phyloP scores from a whole-genome alignment of 148 eudicot genomes.

The Chenopodium quinoa region DNA sequence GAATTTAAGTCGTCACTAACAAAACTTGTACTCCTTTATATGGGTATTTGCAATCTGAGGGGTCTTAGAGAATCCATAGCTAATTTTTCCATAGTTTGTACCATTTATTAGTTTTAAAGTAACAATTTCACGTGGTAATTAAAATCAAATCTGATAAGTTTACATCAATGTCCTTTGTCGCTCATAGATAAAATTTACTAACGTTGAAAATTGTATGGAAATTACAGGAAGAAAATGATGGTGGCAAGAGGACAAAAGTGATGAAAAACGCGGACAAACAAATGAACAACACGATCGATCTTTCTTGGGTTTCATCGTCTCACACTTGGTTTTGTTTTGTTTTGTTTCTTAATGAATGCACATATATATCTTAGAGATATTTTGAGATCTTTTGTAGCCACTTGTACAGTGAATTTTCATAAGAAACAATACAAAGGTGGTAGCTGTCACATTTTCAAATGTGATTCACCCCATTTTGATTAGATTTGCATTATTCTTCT shows the following conservation, averaged over 20 bases:
- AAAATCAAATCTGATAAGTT: too few relatives aligned
- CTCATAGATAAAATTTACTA: too few relatives aligned
- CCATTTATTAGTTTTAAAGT: too few relatives aligned
- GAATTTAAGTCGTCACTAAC: too few relatives aligned
- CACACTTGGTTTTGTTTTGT: background rate
- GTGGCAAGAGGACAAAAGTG: background rate
- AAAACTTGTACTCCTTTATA: too few relatives aligned
- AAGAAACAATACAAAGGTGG: conserved; percentile 5
- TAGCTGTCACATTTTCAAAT: background rate
- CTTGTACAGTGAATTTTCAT: conserved; percentile 23
- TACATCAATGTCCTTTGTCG: too few relatives aligned
- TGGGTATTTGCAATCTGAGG: too few relatives aligned
- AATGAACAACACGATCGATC: background rate
- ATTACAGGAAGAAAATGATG: conserved; percentile 12
- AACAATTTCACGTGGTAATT: too few relatives aligned
- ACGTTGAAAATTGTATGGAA: too few relatives aligned
- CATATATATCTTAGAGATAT: conserved; percentile 3
- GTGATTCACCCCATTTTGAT: conserved; percentile 3
- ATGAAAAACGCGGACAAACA: background rate
- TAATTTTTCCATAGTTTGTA: too few relatives aligned
- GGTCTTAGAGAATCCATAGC: too few relatives aligned
- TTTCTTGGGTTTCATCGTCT: background rate
- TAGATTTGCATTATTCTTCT: background rate
- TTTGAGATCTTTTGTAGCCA: conserved; percentile 20
- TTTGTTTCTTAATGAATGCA: background rate